Evolutionary conservation across 768 basidiomycete genomes (phyloP), one percentile per base, ranked within the genome.

Genomic region (Rhizopogon rudus): DNA sequence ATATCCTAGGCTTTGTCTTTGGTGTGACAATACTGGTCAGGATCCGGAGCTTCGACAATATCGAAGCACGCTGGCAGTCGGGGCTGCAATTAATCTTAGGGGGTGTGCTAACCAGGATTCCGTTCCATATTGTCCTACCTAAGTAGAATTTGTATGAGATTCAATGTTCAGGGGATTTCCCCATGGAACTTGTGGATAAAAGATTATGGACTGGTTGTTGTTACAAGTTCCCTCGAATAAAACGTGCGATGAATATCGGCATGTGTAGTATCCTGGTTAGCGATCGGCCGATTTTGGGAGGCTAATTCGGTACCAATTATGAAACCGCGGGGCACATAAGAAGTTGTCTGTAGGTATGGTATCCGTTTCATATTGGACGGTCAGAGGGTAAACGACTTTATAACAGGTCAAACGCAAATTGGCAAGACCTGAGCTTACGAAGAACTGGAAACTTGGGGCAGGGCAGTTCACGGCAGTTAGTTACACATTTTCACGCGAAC

Each of bases 271-370:
- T 10, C 31, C 31, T 7, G 6, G 31, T 48, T 59, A 49, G 64
- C 59, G 62, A 54, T n/a, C 33, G 46, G 46, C 59, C 57, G 61
- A 55, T 58, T 52, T 63, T 50, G 65, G 3, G 56, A 51, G 39
- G 10, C 13, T 12, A 49, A n/a, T 7, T 51, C 52, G 57, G 49
- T 58, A 61, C 54, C 50, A 61, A 54, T 61, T 67, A 53, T 25
- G 54, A 40, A 52, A 50, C 51, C 44, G 43, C 52, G 44, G 57
- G 56, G 53, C 50, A 40, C 52, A 29, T 44, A 41, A 53, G 63
- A 61, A 57, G 57, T 41, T 39, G 35, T 33, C 54, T 20, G 48
- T 40, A 48, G 5, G 33, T 49, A 31, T 49, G 37, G 51, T 55
- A 40, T 61, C 35, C 57, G 50, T 44, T 54, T 50, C 48, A 28